Conservation (phyloP, 202 grass and related monocot species). For the Zizania palustris region DNA sequence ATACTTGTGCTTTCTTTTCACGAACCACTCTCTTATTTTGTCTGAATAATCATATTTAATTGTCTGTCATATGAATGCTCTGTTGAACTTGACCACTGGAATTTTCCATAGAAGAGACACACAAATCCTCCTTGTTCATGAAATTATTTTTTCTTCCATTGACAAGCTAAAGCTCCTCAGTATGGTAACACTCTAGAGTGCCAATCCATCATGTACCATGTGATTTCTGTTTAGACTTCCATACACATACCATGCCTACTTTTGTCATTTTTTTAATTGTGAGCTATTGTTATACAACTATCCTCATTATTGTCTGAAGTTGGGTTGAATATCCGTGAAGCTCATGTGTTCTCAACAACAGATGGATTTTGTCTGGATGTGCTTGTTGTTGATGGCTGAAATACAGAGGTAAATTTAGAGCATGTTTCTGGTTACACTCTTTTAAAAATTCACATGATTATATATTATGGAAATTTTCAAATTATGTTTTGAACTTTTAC, state of each 20-base stretch:
- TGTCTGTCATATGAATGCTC: slow-evolving; percentile 26
- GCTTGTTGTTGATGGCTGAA: slow-evolving; percentile 92
- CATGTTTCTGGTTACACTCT: neutral
- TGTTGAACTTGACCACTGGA: neutral
- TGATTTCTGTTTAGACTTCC: neutral
- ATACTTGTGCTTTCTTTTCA: neutral
- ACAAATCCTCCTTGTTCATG: slow-evolving; percentile 56
- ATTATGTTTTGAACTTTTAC: too few species aligned
- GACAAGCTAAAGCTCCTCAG: slow-evolving; percentile 85
- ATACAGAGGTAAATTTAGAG: slow-evolving; percentile 53
- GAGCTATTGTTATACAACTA: slow-evolving; percentile 54
- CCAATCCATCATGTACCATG: neutral
- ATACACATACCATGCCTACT: neutral
- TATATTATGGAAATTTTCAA: too few species aligned
- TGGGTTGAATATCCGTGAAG: slow-evolving; percentile 86
- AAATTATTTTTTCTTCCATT: slow-evolving; percentile 85
- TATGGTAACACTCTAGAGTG: slow-evolving; percentile 39
- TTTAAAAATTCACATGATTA: too few species aligned
- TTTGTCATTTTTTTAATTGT: slow-evolving; percentile 6
- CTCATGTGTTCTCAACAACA: slow-evolving; percentile 91
- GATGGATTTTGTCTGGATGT: slow-evolving; percentile 85
- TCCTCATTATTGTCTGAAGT: slow-evolving; percentile 70
- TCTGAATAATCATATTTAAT: neutral
- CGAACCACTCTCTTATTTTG: too few species aligned
- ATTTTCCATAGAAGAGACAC: slow-evolving; percentile 36